Evolutionary conservation across 805 yeast species (phyloP), one percentile per base, ranked within the genome.

Genomic region (Yarrowia bubula): DNA sequence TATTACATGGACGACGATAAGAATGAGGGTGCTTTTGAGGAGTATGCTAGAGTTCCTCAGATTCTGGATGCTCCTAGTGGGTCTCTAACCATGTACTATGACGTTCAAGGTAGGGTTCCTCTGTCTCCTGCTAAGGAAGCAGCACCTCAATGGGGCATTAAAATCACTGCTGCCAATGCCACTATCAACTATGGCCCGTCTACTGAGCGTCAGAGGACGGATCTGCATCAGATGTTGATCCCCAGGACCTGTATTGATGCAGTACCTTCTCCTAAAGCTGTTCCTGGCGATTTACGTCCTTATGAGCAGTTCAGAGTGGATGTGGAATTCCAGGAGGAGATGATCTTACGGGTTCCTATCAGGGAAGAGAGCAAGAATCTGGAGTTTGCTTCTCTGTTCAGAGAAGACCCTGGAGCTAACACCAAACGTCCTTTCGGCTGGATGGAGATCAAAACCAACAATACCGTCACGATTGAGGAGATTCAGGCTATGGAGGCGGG

Each of bases 181-280:
- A 86, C 89, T 0, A 76, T 91, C 0, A 87, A 87, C 69, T 92
- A 90, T 72, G 99, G 99, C 0, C 96, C 99, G 0, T 93, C 98
- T 97, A 89, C 97, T 0, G 96, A 95, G 66, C 84, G 93, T 41
- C 96, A 95, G 74, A 74, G 96, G 15, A 80, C 79, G 1, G 82
- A 86, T 1, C 71, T 92, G 9, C 92, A 87, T 65, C 75, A 79
- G 14, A 76, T 86, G 75, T 76, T 95, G 28, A 84, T 88, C 65
- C 99, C 99, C 0, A 73, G 81, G 0, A 72, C 85, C 10, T 83
- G 88, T 31, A 75, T 86, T 53, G 90, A 91, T 70, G 75, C 85
- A 2, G 70, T 70, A 10, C 82, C 85, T 0, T 73, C 73, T 5
- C 76, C 78, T 4, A 74, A 75, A 2, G 74, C 83, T 3, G 60